phyloP scores from a whole-genome alignment of 306 rosid genomes.

The Fragaria nilgerrensis region DNA sequence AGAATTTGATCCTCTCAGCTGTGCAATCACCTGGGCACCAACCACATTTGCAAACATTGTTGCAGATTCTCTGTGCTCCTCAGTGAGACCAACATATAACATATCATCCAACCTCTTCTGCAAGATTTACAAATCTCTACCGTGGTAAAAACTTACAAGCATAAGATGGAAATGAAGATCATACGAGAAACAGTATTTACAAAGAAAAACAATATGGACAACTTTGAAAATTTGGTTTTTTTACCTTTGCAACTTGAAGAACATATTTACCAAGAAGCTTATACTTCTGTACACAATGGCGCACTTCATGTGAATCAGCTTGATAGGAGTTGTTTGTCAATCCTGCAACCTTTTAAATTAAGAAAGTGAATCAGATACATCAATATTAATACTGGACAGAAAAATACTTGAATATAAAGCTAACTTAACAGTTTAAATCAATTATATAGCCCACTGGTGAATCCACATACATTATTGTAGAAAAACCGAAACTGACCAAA shows the following conservation, averaged over 20 bases:
- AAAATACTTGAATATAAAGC: not conserved
- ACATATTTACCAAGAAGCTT: slow-evolving; percentile 74
- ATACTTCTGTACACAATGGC: slow-evolving; percentile 79
- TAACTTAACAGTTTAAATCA: slow-evolving; percentile 17
- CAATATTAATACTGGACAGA: not conserved
- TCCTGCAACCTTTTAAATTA: slow-evolving; percentile 77
- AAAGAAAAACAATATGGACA: slow-evolving; percentile 16
- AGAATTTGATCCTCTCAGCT: slow-evolving; percentile 58
- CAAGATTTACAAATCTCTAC: slow-evolving; percentile 40
- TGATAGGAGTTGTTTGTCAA: slow-evolving; percentile 90
- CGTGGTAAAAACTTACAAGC: slow-evolving; percentile 27
- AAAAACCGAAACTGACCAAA: not conserved
- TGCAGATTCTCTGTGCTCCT: slow-evolving; percentile 97
- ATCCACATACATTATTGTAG: too few relatives aligned
- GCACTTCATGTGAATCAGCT: slow-evolving; percentile 76
- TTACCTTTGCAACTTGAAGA: slow-evolving; percentile 90
- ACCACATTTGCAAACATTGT: slow-evolving; percentile 90
- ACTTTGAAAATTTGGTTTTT: slow-evolving; percentile 6
- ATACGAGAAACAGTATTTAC: slow-evolving; percentile 22
- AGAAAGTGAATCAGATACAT: slow-evolving; percentile 29
- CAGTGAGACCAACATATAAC: slow-evolving; percentile 98
- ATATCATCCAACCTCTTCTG: slow-evolving; percentile 88
- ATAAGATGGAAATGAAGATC: slow-evolving; percentile 22
- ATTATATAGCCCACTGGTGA: not conserved
- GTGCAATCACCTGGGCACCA: slow-evolving; percentile 96